Conservation (phyloP, 2,329 filamentous ascomycete species). For the Trichoderma aggressivum region DNA sequence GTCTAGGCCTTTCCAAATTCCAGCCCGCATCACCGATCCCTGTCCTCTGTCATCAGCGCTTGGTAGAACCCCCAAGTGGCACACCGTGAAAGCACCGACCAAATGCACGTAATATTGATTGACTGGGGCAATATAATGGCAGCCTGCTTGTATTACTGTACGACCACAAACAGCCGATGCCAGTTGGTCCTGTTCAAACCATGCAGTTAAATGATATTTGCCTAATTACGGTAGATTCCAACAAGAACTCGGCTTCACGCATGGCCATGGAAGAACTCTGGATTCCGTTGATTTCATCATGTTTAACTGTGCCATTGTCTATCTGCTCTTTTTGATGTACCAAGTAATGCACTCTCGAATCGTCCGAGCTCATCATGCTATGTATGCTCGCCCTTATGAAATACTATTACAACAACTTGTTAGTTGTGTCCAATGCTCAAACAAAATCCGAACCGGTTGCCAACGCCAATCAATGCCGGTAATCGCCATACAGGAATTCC, state of each 20-base stretch:
- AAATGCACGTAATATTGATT: background rate
- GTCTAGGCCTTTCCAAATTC: background rate
- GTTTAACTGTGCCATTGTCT: background rate
- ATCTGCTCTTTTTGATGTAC: background rate
- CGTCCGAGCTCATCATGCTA: background rate
- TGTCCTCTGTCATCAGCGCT: background rate
- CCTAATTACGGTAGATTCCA: too few species aligned
- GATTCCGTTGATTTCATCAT: background rate
- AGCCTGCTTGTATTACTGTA: too few species aligned
- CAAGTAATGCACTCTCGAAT: background rate
- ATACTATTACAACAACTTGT: background rate
- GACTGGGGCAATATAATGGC: too few species aligned
- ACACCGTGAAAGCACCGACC: background rate
- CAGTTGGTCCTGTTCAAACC: too few species aligned
- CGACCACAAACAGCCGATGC: too few species aligned
- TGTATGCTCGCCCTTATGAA: constrained; percentile 1
- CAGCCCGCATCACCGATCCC: background rate
- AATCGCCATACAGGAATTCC: background rate
- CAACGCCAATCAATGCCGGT: constrained; percentile 14
- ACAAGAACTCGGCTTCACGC: background rate
- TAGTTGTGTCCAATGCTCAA: background rate
- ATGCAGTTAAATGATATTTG: background rate
- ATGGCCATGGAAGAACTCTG: background rate
- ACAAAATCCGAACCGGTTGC: background rate
- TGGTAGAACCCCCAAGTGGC: background rate